A percentile compares a stretch with the other conserved stretches of the same genome.
Evolutionary conservation across 2,329 filamentous ascomycete genomes (phyloP).

Genomic region (Rachicladosporium sp.): DNA sequence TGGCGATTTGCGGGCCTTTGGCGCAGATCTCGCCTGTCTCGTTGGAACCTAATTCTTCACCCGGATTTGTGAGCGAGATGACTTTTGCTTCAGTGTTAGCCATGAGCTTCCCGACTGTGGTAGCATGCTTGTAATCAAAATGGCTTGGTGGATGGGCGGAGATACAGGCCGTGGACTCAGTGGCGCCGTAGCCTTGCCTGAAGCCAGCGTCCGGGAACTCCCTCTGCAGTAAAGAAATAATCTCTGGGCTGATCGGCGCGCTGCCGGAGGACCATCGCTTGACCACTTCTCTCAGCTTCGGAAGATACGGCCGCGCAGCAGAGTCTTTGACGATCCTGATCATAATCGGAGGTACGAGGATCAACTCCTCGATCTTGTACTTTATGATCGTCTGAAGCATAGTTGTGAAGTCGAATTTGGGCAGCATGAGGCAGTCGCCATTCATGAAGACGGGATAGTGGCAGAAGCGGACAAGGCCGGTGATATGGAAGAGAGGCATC

Average conservation of each 20-base stretch:
- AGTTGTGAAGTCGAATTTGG: constrained; percentile 46
- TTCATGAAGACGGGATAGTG: constrained; percentile 51
- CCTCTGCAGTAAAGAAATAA: constrained; percentile 42
- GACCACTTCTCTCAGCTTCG: constrained; percentile 32
- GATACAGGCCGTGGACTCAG: constrained; percentile 51
- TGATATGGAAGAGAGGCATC: constrained; percentile 50
- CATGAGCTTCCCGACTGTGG: constrained; percentile 43
- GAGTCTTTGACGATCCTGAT: constrained; percentile 48
- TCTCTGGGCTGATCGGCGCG: constrained; percentile 44
- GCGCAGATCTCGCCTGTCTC: constrained; percentile 38
- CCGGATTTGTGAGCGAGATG: constrained; percentile 37
- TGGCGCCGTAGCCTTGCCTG: constrained; percentile 58
- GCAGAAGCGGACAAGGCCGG: constrained; percentile 48
- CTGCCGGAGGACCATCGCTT: constrained; percentile 48
- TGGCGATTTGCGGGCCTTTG: constrained; percentile 25
- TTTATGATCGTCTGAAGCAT: constrained; percentile 41
- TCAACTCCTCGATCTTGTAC: constrained; percentile 42
- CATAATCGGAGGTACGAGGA: constrained; percentile 48
- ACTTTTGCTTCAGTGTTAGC: constrained; percentile 49
- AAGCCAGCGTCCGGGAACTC: constrained; percentile 49
- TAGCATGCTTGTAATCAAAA: constrained; percentile 46
- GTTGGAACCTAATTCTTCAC: constrained; percentile 35
- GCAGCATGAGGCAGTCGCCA: constrained; percentile 50
- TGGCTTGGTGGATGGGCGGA: constrained; percentile 46
- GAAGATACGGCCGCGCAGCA: constrained; percentile 41